Percentiles rank a stretch among this genome's conserved stretches.
These are phyloP conservation scores for Fomitopsis palustris DNA, from an alignment of 1,284 basidiomycete genomes.

Conservation along the genomic window DNA sequence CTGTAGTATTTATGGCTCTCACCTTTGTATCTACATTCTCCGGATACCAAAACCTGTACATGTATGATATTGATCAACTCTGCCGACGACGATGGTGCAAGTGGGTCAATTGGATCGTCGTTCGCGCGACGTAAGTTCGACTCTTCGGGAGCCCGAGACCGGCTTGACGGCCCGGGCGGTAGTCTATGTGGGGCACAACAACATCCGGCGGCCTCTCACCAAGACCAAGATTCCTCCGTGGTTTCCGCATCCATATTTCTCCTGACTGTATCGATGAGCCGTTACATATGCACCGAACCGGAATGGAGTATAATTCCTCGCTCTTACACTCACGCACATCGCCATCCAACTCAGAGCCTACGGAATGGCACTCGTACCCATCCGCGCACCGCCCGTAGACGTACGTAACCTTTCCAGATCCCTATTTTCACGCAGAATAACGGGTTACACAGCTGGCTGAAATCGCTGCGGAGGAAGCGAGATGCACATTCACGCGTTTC, in stretches of 20 bases:
- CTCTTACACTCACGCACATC: not conserved
- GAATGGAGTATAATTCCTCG: not conserved
- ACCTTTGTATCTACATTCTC: no score
- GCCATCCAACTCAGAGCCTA: not conserved
- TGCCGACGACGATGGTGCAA: no score
- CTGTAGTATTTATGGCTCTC: no score
- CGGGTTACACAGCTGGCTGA: slow-evolving; percentile 9
- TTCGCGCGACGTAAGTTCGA: no score
- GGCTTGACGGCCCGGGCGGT: not conserved
- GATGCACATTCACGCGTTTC: slow-evolving; percentile 21
- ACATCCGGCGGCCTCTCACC: not conserved
- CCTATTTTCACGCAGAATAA: not conserved
- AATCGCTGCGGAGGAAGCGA: slow-evolving; percentile 16
- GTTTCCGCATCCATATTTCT: slow-evolving; percentile 6
- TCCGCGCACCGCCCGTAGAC: slow-evolving; percentile 14
- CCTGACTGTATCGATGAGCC: not conserved
- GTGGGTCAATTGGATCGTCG: no score
- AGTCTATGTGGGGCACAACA: no score
- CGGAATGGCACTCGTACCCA: slow-evolving; percentile 7
- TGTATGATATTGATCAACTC: no score
- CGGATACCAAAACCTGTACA: no score
- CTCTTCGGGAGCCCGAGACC: not conserved
- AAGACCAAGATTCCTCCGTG: slow-evolving; percentile 2
- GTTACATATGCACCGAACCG: not conserved
- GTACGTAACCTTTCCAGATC: not conserved